A percentile compares a stretch with the other conserved stretches of the same genome.
Evolutionary conservation across 495 filamentous ascomycete genomes (phyloP).

Genomic region (Bathelium albidoporum): DNA sequence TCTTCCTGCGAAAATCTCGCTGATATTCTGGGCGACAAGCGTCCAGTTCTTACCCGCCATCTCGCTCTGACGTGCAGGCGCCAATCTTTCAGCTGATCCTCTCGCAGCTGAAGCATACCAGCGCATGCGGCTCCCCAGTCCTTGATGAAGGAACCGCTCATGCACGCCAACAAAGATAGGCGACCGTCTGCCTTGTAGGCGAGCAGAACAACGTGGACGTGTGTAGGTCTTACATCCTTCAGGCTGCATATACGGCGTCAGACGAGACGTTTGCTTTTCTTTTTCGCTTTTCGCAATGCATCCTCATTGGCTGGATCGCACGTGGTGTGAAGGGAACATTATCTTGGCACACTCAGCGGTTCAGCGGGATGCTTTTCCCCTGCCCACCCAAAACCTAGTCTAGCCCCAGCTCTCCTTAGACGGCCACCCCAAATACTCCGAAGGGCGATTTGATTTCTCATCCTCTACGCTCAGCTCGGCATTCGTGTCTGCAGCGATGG

Average conservation of each 20-base stretch:
- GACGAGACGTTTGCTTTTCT: neutral
- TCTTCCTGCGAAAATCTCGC: neutral
- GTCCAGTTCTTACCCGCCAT: neutral
- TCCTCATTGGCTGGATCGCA: neutral
- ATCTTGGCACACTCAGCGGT: too few relatives aligned
- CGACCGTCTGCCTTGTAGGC: neutral
- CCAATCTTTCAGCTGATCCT: neutral
- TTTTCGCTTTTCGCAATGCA: neutral
- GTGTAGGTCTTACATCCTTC: neutral
- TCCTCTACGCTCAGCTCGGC: neutral
- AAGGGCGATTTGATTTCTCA: neutral
- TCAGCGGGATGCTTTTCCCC: too few relatives aligned
- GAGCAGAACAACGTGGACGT: neutral
- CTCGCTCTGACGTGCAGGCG: neutral
- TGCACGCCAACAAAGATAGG: neutral
- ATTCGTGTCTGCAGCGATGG: neutral
- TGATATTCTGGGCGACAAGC: neutral
- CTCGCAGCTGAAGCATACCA: constrained; percentile 1
- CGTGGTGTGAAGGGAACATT: too few relatives aligned
- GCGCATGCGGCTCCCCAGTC: neutral
- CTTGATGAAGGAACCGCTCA: constrained; percentile 3
- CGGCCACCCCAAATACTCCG: neutral
- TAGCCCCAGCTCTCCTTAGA: too few relatives aligned
- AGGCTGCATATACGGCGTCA: neutral
- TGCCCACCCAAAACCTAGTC: too few relatives aligned